A percentile compares a stretch with the other conserved stretches of the same genome.
phyloP scores from a whole-genome alignment of 1,284 basidiomycete genomes.

The Ustilago shanxiensis region DNA sequence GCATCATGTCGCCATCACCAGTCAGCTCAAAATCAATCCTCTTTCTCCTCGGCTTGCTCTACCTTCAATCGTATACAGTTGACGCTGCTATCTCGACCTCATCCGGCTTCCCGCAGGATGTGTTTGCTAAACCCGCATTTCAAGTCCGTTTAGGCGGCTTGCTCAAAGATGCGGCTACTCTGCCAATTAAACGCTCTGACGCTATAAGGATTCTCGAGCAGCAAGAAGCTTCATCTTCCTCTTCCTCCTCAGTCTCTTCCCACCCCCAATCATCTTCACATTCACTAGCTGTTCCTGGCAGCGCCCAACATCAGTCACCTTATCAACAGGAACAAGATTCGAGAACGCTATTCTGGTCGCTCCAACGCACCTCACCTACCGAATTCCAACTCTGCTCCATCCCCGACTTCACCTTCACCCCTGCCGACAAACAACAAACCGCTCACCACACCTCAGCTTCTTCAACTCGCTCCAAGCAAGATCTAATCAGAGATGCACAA shows the following conservation, averaged over 20 bases:
- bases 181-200: slow-evolving; percentile 37
- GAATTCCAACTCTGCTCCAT: slow-evolving; percentile 48
- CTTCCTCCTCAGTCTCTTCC: not conserved
- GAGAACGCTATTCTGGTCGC: slow-evolving; percentile 14
- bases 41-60: slow-evolving; percentile 34
- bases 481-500: slow-evolving; percentile 36
- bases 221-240: slow-evolving; percentile 25
- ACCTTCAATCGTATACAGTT: slow-evolving; percentile 21
- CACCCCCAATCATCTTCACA: not conserved
- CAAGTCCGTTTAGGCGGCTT: slow-evolving; percentile 15
- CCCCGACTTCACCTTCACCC: slow-evolving; percentile 34
- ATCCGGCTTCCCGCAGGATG: slow-evolving; percentile 44
- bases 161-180: not conserved
- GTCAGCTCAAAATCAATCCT: slow-evolving; percentile 30
- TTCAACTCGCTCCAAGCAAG: slow-evolving; percentile 16
- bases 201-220: slow-evolving; percentile 38
- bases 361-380: slow-evolving; percentile 31
- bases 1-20: slow-evolving; percentile 14
- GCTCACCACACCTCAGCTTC: not conserved
- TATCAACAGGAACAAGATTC: not conserved
- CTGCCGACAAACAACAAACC: not conserved
- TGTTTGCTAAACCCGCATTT: slow-evolving; percentile 52
- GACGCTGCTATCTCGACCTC: slow-evolving; percentile 39
- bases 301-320: not conserved
- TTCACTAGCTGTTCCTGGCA: slow-evolving; percentile 20